phyloP scores from a whole-genome alignment of 176 grass and related monocot species.

The Phoenix dactylifera region DNA sequence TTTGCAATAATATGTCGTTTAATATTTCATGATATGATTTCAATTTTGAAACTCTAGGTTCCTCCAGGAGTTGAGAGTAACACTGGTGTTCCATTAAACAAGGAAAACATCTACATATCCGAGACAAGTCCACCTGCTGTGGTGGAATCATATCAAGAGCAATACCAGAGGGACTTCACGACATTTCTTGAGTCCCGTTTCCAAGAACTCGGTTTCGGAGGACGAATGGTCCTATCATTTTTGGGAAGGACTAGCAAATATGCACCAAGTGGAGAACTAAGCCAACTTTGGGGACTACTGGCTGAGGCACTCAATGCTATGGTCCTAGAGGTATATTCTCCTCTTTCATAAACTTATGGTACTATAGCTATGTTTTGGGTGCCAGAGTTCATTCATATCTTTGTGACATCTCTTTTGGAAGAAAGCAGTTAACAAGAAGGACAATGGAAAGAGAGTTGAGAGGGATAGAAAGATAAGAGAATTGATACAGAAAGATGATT shows the following conservation, averaged over 20 bases:
- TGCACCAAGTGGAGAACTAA: slow-evolving; percentile 12
- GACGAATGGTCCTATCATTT: slow-evolving; percentile 34
- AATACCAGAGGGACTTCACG: slow-evolving; percentile 35
- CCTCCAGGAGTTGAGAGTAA: not conserved
- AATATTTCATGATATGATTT: too few species aligned
- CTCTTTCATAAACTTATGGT: too few species aligned
- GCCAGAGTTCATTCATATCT: too few species aligned
- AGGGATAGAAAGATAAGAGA: too few species aligned
- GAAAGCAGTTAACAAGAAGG: too few species aligned
- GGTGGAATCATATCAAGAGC: slow-evolving; percentile 24
- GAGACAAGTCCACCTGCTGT: slow-evolving; percentile 23
- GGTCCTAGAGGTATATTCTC: slow-evolving; percentile 11
- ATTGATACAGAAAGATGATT: too few species aligned
- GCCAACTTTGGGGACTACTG: slow-evolving; percentile 17
- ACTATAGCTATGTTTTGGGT: too few species aligned
- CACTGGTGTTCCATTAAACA: slow-evolving; percentile 13
- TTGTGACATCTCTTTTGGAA: too few species aligned
- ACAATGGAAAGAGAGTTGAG: too few species aligned
- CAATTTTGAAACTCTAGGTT: not conserved
- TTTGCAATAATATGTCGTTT: too few species aligned
- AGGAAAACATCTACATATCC: slow-evolving; percentile 40
- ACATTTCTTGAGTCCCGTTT: slow-evolving; percentile 31
- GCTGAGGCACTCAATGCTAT: slow-evolving; percentile 33
- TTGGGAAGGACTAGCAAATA: slow-evolving; percentile 33
- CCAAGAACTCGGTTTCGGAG: not conserved